These are phyloP conservation scores for Glonium stellatum DNA, from an alignment of 495 filamentous ascomycete species.

Conservation along the genomic window DNA sequence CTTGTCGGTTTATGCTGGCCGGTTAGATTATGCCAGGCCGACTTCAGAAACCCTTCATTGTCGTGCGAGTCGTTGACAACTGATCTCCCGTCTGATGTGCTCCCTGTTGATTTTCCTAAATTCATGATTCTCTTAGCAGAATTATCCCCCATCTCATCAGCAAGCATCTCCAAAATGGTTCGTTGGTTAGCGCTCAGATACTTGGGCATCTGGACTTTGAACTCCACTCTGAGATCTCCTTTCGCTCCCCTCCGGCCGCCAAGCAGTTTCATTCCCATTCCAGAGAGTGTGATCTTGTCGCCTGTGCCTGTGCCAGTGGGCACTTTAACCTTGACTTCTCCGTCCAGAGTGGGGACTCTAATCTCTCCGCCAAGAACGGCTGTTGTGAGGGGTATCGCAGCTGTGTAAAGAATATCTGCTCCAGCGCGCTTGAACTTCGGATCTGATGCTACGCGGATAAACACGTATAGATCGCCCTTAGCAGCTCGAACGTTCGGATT, in stretches of 20 bases:
- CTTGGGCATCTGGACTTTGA: conserved; percentile 91
- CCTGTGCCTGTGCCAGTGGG: conserved; percentile 86
- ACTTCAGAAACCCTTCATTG: conserved; percentile 79
- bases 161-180: conserved; percentile 86
- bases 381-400: conserved; percentile 84
- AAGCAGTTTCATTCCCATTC: conserved; percentile 88
- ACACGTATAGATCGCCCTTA: conserved; percentile 81
- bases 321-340: conserved; percentile 80
- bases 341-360: conserved; percentile 80
- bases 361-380: conserved; percentile 87
- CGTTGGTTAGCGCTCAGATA: conserved; percentile 83
- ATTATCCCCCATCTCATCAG: conserved; percentile 88
- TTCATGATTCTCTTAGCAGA: conserved; percentile 90
- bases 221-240: conserved; percentile 90
- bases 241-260: conserved; percentile 43
- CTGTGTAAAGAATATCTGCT: conserved; percentile 86
- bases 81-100: neutral
- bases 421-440: conserved; percentile 78
- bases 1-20: conserved; percentile 52
- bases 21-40: conserved; percentile 80
- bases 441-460: conserved; percentile 75
- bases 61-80: conserved; percentile 47
- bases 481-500: conserved; percentile 51
- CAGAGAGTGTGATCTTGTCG: conserved; percentile 75
- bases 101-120: conserved; percentile 39